Conservation (phyloP, 164 flowering plant genomes). For the Vitis riparia region DNA sequence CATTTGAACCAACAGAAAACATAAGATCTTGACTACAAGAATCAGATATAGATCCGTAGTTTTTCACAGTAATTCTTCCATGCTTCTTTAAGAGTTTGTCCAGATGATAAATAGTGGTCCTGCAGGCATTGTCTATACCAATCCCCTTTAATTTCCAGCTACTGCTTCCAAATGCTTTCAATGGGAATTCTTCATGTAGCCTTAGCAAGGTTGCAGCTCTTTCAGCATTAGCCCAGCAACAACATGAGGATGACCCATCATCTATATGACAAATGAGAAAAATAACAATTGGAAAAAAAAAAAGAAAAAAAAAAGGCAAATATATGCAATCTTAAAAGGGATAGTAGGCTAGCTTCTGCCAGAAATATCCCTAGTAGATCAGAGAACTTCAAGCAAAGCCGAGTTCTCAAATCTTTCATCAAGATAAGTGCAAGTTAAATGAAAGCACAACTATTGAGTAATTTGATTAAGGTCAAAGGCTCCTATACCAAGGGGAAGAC, state of each 20-base stretch:
- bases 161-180: conserved; percentile 17
- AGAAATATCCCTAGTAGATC: not conserved
- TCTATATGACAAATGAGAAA: conserved; percentile 33
- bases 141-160: conserved; percentile 17
- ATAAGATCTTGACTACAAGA: conserved; percentile 44
- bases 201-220: conserved; percentile 59
- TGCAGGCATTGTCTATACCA: conserved; percentile 13
- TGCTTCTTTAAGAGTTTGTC: conserved; percentile 55
- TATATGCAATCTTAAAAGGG: not conserved
- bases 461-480: too few relatives aligned
- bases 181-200: conserved; percentile 38
- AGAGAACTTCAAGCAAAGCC: too few relatives aligned
- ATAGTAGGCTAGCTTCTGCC: not conserved
- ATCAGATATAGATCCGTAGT: conserved; percentile 49
- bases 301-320: not conserved
- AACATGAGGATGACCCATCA: conserved; percentile 74
- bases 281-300: not conserved
- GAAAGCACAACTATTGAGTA: too few relatives aligned
- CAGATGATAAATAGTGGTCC: conserved; percentile 25
- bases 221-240: conserved; percentile 78
- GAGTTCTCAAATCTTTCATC: too few relatives aligned
- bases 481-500: too few relatives aligned
- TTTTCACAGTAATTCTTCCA: conserved; percentile 49
- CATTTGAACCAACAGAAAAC: conserved; percentile 42
- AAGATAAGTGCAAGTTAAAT: too few relatives aligned